phyloP scores from a whole-genome alignment of 768 basidiomycete genomes.

The Leucosporidium yakuticum region DNA sequence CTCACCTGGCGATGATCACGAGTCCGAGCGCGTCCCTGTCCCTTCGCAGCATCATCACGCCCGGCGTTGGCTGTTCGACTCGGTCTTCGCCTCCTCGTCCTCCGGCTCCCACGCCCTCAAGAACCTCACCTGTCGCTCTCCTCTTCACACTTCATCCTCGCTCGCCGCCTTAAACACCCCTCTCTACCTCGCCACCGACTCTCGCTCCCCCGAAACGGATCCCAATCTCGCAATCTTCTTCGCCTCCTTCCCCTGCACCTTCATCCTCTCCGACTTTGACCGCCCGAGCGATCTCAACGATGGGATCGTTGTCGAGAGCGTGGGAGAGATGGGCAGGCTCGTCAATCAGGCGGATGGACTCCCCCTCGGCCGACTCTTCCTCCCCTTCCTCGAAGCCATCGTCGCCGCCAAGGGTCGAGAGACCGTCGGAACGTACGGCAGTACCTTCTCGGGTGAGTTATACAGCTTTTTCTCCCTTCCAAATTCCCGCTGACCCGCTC shows the following conservation, averaged over 20 bases:
- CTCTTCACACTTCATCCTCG: conserved; percentile 43
- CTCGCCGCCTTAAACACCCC: conserved; percentile 52
- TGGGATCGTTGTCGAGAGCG: conserved; percentile 28
- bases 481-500: not conserved
- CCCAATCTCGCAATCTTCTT: conserved; percentile 50
- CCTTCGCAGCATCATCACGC: not conserved
- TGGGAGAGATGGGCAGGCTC: conserved; percentile 42
- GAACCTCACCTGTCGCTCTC: conserved; percentile 21
- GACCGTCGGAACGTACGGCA: conserved; percentile 27
- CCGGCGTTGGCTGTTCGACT: not conserved
- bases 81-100: not conserved
- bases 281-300: conserved; percentile 6
- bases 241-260: conserved; percentile 58
- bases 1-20: too few relatives aligned
- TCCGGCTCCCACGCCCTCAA: conserved; percentile 2
- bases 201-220: conserved; percentile 45
- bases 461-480: too few relatives aligned
- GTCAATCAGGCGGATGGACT: conserved; percentile 52
- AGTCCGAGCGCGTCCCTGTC: not conserved
- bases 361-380: conserved; percentile 48
- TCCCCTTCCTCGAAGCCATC: conserved; percentile 65
- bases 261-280: conserved; percentile 55
- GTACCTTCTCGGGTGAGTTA: not conserved
- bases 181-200: conserved; percentile 63
- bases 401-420: conserved; percentile 49